Conservation (phyloP, 176 grass and related monocot genomes). For the Otatea glauca region DNA sequence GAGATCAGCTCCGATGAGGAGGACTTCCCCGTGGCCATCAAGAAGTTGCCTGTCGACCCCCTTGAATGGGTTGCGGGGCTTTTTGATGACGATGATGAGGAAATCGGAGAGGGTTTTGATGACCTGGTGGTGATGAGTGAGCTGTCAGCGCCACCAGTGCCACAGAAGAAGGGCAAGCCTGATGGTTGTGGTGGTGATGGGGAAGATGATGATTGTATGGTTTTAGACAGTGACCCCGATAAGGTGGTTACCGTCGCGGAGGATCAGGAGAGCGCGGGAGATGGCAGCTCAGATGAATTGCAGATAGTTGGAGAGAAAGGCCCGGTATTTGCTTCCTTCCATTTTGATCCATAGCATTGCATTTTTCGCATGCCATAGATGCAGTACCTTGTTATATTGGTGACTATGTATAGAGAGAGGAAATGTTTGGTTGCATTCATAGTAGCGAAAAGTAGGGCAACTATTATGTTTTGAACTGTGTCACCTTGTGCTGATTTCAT, state of each 20-base stretch:
- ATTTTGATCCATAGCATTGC: conserved; percentile 29
- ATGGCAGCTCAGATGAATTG: conserved; percentile 70
- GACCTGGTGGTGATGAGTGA: conserved; percentile 71
- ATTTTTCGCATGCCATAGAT: conserved; percentile 25
- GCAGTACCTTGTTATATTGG: conserved; percentile 18
- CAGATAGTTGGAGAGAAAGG: conserved; percentile 89
- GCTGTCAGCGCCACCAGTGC: conserved; percentile 37
- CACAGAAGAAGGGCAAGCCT: conserved; percentile 37
- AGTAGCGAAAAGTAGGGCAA: neutral
- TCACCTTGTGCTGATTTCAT: conserved; percentile 9
- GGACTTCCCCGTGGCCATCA: conserved; percentile 7
- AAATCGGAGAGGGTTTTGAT: conserved; percentile 46
- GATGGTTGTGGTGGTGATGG: conserved; percentile 16
- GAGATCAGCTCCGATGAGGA: conserved; percentile 99
- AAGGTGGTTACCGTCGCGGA: conserved; percentile 34
- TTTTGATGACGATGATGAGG: conserved; percentile 13
- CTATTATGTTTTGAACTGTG: conserved; percentile 14
- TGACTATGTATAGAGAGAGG: conserved; percentile 1
- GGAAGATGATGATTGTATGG: conserved; percentile 75
- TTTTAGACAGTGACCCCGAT: conserved; percentile 79
- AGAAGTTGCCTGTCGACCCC: conserved; percentile 9
- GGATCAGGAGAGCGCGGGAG: conserved; percentile 32
- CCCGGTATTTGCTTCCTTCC: conserved; percentile 56
- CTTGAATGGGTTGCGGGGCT: conserved; percentile 44
- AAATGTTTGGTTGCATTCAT: conserved; percentile 33